phyloP scores from a whole-genome alignment of 768 basidiomycete species.

The Mycena venus region DNA sequence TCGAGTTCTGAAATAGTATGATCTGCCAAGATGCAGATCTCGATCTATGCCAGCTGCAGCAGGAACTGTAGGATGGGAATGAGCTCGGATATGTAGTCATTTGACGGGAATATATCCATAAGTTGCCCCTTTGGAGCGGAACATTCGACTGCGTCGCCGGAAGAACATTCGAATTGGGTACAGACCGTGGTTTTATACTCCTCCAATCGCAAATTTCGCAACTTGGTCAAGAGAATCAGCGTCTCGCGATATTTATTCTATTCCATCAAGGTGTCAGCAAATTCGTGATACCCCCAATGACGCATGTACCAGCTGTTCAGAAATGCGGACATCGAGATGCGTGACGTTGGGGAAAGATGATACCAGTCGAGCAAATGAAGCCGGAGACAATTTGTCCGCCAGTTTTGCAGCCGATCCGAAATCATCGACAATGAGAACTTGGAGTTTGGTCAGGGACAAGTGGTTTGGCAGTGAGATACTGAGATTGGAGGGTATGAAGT shows the following conservation, averaged over 20 bases:
- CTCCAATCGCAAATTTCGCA: background rate
- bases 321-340: constrained; percentile 11
- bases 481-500: background rate
- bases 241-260: background rate
- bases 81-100: background rate
- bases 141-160: no score
- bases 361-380: constrained; percentile 1
- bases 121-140: background rate
- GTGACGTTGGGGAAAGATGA: constrained; percentile 24
- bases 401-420: background rate
- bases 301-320: background rate
- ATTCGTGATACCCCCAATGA: background rate
- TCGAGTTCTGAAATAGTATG: background rate
- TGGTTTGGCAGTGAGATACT: background rate
- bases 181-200: background rate
- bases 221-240: background rate
- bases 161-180: background rate
- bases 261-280: background rate
- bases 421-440: background rate
- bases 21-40: constrained; percentile 5
- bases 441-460: background rate
- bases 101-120: background rate
- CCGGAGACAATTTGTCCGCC: background rate
- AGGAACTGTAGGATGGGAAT: background rate
- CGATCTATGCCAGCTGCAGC: background rate